Evolutionary conservation across 371 early-diverging fungal species (phyloP).

Genomic region (Apophysomyces sp.): DNA sequence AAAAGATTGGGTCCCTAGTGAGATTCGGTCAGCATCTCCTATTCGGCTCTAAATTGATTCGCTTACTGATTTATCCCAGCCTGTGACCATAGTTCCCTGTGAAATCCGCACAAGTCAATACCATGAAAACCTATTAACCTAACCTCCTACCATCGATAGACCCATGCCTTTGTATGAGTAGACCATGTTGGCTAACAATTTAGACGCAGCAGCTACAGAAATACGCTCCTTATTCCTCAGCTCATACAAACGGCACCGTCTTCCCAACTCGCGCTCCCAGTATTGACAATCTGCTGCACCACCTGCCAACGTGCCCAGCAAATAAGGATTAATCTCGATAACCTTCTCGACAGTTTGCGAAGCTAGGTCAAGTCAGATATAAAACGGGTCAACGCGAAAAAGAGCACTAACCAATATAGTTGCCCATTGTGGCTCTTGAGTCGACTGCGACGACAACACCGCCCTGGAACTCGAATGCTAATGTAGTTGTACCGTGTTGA

Average conservation of each 20-base stretch:
- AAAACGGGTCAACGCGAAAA: not conserved
- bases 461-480: constrained; percentile 97
- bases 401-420: constrained; percentile 91
- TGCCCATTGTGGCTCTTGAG: constrained; percentile 98
- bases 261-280: constrained; percentile 99
- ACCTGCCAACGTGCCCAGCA: constrained; percentile 99
- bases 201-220: constrained; percentile 98
- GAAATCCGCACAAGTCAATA: not conserved
- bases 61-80: constrained; percentile 95
- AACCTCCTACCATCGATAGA: constrained; percentile 84
- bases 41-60: not conserved
- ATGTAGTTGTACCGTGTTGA: constrained; percentile 99
- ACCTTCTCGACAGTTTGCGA: constrained; percentile 99
- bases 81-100: constrained; percentile 99
- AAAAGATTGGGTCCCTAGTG: constrained; percentile 91
- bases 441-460: constrained; percentile 99
- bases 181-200: constrained; percentile 95
- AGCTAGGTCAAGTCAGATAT: constrained; percentile 51
- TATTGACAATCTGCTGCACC: constrained; percentile 99
- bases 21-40: not conserved
- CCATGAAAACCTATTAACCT: too few relatives aligned
- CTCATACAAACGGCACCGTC: constrained; percentile 95
- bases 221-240: constrained; percentile 98
- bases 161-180: constrained; percentile 99
- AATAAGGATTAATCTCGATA: constrained; percentile 99